These are phyloP conservation scores for Avena insularis DNA, from an alignment of 176 grass and related monocot species.

Conservation along the genomic window DNA sequence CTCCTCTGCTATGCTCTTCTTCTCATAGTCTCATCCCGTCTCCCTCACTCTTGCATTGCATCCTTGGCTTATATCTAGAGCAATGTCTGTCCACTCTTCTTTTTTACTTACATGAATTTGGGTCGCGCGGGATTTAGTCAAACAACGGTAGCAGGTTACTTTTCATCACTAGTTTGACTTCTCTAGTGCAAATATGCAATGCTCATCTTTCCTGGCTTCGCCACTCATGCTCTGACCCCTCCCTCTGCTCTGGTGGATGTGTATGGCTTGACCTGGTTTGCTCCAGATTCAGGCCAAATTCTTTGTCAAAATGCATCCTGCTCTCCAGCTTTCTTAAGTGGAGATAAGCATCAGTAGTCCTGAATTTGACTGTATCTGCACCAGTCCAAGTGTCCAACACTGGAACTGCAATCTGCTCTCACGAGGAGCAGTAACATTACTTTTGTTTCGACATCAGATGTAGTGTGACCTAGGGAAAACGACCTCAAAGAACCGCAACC, in stretches of 20 bases:
- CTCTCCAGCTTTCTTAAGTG: neutral
- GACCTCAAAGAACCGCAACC: neutral
- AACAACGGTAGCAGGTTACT: neutral
- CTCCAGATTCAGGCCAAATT: slow-evolving; percentile 19
- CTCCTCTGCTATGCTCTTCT: neutral
- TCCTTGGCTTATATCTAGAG: neutral
- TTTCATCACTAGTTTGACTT: neutral
- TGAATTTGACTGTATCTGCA: neutral
- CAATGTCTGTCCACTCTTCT: neutral
- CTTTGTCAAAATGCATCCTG: neutral
- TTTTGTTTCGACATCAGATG: neutral
- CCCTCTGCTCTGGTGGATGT: neutral
- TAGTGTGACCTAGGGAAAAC: neutral
- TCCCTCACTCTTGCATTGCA: neutral
- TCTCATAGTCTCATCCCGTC: neutral
- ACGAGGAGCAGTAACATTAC: neutral
- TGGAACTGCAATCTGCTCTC: neutral
- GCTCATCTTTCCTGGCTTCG: neutral
- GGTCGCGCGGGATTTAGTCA: neutral
- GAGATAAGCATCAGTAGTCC: neutral
- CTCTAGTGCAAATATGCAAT: neutral
- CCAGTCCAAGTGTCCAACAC: neutral
- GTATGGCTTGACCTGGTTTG: neutral
- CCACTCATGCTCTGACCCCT: slow-evolving; percentile 10
- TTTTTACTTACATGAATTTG: neutral